Percentiles rank a stretch among this genome's conserved stretches.
Conservation (phyloP, 257 asterid genomes). For the Paraleonurus japonicus region DNA sequence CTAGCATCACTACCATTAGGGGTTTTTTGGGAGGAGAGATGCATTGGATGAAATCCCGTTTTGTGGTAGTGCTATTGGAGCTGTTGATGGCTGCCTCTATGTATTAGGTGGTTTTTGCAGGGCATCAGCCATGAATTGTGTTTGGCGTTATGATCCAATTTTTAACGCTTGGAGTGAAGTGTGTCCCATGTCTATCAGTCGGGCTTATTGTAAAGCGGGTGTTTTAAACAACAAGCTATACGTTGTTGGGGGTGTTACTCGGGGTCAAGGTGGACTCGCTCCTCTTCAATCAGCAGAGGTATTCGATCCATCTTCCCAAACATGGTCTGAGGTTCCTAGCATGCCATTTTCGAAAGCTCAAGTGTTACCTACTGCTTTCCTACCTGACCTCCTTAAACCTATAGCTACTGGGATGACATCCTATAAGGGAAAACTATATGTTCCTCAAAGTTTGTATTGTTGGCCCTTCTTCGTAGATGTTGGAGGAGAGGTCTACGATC, state of each 20-base stretch:
- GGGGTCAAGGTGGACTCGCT: constrained; percentile 63
- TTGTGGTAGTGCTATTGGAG: constrained; percentile 85
- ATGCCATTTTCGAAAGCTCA: constrained; percentile 91
- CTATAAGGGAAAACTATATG: constrained; percentile 78
- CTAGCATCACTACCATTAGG: constrained; percentile 50
- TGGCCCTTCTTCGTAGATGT: constrained; percentile 92
- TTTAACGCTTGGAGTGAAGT: constrained; percentile 68
- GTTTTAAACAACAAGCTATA: constrained; percentile 70
- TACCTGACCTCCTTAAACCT: constrained; percentile 86
- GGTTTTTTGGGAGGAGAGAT: constrained; percentile 65
- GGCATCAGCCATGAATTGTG: constrained; percentile 53
- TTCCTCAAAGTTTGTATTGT: constrained; percentile 85
- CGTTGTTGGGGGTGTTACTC: constrained; percentile 85
- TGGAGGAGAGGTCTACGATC: constrained; percentile 91
- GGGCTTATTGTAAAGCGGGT: constrained; percentile 86
- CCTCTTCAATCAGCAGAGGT: constrained; percentile 93
- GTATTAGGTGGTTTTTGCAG: constrained; percentile 80
- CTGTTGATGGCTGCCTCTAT: constrained; percentile 73
- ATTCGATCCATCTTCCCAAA: constrained; percentile 66
- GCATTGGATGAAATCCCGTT: constrained; percentile 64
- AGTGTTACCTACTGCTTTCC: constrained; percentile 71
- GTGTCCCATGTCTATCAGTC: constrained; percentile 62
- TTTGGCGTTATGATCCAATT: constrained; percentile 75
- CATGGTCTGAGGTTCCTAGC: constrained; percentile 74
- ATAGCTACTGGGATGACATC: constrained; percentile 89